Evolutionary conservation across 371 early-diverging fungal species (phyloP).

Genomic region (Rhizopus stolonifer): DNA sequence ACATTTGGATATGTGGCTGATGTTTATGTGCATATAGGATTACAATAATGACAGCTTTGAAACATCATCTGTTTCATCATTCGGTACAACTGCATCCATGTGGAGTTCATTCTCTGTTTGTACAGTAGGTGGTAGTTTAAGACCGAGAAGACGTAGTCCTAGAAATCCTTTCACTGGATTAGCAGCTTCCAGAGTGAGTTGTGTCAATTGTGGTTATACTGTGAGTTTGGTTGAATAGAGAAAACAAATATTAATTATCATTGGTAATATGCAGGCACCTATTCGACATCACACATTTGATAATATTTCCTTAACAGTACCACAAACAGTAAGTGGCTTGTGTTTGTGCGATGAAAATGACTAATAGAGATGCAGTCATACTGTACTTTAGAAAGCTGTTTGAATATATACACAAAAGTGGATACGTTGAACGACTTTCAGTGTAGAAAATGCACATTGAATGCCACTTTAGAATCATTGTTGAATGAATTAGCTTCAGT

Average conservation of each 20-base stretch:
- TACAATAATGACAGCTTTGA: slow-evolving; percentile 43
- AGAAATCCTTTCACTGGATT: slow-evolving; percentile 74
- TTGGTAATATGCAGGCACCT: slow-evolving; percentile 49
- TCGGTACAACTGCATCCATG: slow-evolving; percentile 52
- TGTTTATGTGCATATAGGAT: slow-evolving; percentile 7
- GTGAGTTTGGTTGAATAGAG: slow-evolving; percentile 23
- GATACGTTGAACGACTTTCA: slow-evolving; percentile 73
- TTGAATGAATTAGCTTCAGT: slow-evolving; percentile 29
- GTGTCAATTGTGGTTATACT: slow-evolving; percentile 78
- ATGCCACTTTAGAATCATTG: slow-evolving; percentile 56
- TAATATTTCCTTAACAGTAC: slow-evolving; percentile 75
- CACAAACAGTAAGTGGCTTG: slow-evolving; percentile 46
- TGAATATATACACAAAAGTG: slow-evolving; percentile 66
- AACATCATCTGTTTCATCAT: slow-evolving; percentile 46
- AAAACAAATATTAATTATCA: background rate
- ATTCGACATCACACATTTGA: slow-evolving; percentile 84
- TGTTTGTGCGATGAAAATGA: background rate
- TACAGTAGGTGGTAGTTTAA: slow-evolving; percentile 46
- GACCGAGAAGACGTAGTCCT: slow-evolving; percentile 44
- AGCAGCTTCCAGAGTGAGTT: slow-evolving; percentile 75
- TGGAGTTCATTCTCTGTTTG: slow-evolving; percentile 56
- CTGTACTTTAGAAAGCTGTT: slow-evolving; percentile 67
- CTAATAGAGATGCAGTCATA: slow-evolving; percentile 27
- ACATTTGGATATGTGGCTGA: slow-evolving; percentile 1
- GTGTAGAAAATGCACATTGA: slow-evolving; percentile 73